Percentiles rank a stretch among this genome's conserved stretches.
Evolutionary conservation across 306 rosid genomes (phyloP).

Genomic region (Herpetospermum pedunculosum): DNA sequence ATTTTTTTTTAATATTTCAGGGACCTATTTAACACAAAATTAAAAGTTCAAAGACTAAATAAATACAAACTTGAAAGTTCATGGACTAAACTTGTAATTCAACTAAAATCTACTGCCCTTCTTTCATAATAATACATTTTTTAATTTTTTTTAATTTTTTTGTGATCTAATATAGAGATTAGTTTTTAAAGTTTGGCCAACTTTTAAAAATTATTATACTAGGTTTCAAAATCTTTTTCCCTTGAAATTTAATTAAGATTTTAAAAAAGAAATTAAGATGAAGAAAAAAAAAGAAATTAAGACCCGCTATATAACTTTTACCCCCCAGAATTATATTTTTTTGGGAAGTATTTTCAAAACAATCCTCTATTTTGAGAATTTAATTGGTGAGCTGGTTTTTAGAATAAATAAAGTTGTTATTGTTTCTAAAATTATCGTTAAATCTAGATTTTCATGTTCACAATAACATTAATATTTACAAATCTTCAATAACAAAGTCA

Average conservation of each 20-base stretch:
- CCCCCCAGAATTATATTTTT: no score
- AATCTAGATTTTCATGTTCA: no score
- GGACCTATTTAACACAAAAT: no score
- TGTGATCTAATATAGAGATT: background rate
- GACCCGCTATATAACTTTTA: background rate
- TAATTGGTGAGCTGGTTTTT: background rate
- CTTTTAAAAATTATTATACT: background rate
- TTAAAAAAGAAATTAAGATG: background rate
- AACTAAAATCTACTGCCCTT: background rate
- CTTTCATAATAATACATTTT: background rate
- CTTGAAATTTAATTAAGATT: background rate
- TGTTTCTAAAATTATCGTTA: background rate
- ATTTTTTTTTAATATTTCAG: no score
- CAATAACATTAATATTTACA: no score
- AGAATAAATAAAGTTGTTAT: no score
- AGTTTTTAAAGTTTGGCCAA: no score
- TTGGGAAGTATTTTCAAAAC: background rate
- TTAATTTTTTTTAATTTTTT: background rate
- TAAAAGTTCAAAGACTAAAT: no score
- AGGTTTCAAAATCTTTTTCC: background rate
- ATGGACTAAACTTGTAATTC: no score
- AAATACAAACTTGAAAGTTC: no score
- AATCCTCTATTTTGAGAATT: background rate
- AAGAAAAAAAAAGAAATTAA: background rate
- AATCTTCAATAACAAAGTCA: background rate